Percentiles rank a stretch among this genome's conserved stretches.
These are phyloP conservation scores for Strobilomyces confusus DNA, from an alignment of 768 basidiomycete species.

Conservation along the genomic window DNA sequence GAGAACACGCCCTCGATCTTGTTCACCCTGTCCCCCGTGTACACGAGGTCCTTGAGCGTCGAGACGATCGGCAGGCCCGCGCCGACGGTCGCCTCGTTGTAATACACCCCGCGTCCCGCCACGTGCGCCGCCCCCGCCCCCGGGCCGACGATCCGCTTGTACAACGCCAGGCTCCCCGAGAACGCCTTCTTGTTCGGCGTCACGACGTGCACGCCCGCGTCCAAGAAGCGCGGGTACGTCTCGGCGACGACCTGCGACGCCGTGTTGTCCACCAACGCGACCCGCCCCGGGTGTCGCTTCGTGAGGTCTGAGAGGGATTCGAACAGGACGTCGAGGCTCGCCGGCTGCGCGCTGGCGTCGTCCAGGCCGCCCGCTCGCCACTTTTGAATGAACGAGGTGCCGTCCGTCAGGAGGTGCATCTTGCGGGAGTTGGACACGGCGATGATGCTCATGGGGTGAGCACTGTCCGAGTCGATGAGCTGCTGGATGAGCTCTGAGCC, in stretches of 20 bases:
- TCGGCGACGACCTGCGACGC: conserved; percentile 78
- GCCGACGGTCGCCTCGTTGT: conserved; percentile 92
- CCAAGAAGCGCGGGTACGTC: conserved; percentile 77
- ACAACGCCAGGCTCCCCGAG: conserved; percentile 67
- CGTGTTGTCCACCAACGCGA: conserved; percentile 88
- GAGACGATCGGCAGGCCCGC: conserved; percentile 92
- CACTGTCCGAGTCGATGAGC: conserved; percentile 51
- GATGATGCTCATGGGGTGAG: conserved; percentile 59
- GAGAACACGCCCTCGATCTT: conserved; percentile 98
- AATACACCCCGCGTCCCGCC: conserved; percentile 49
- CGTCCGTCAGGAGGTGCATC: conserved; percentile 50
- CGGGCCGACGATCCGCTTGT: conserved; percentile 65
- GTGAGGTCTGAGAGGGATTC: conserved; percentile 45
- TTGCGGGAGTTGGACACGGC: conserved; percentile 66
- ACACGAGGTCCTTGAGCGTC: conserved; percentile 87
- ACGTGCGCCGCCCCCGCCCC: too few species aligned
- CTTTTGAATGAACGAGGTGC: conserved; percentile 37
- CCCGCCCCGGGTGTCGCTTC: conserved; percentile 41
- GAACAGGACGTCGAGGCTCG: conserved; percentile 38
- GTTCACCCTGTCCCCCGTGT: conserved; percentile 87
- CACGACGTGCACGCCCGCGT: conserved; percentile 77
- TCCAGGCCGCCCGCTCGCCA: conserved; percentile 49
- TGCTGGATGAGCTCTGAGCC: conserved; percentile 85
- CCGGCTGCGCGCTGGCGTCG: conserved; percentile 29
- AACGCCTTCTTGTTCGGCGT: conserved; percentile 99